phyloP scores from a whole-genome alignment of 768 basidiomycete genomes.

The Mycena kentingensis region DNA sequence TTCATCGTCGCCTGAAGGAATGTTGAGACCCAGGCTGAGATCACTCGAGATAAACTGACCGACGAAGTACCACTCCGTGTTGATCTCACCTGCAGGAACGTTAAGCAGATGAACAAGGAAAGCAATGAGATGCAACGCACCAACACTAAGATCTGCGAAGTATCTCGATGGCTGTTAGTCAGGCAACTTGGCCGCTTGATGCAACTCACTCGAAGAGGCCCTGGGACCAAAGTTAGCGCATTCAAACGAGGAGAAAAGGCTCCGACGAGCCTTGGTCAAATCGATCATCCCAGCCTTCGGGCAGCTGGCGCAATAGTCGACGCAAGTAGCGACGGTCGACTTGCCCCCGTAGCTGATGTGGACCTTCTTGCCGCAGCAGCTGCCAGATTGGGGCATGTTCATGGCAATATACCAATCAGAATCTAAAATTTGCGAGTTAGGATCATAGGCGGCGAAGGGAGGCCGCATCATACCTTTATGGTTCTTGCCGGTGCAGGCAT shows the following conservation, averaged over 20 bases:
- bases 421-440: no score
- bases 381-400: slow-evolving; percentile 10
- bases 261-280: background rate
- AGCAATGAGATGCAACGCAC: no score
- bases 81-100: no score
- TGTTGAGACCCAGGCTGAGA: background rate
- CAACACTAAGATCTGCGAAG: no score
- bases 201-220: no score
- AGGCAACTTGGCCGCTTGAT: no score
- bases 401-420: background rate
- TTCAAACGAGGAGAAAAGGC: background rate
- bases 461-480: no score
- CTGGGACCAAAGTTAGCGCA: background rate
- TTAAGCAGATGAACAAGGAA: no score
- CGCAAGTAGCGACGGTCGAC: slow-evolving; percentile 4
- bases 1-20: background rate
- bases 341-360: slow-evolving; percentile 9
- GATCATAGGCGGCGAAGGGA: no score
- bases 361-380: slow-evolving; percentile 12
- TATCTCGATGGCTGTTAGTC: no score
- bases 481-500: slow-evolving; percentile 1
- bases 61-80: background rate
- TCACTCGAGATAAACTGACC: background rate
- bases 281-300: background rate
- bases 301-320: slow-evolving; percentile 5